Base-by-base conservation (phyloP, 371 early-diverging fungal species). In the Lichtheimia ornata region DNA sequence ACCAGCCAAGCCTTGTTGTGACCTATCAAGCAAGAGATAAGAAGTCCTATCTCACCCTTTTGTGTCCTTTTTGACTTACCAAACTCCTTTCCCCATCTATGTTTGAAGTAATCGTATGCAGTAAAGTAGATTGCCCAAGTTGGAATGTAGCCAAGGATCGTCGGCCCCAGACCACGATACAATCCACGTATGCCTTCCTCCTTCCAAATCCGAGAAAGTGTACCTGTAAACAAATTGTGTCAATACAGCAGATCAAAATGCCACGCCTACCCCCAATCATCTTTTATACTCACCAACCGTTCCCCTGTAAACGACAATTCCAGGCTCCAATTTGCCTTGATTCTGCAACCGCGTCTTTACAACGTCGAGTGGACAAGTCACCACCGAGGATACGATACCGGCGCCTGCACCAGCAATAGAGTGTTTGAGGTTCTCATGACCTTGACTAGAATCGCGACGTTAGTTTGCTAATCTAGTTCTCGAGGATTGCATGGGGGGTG, bases 321-420 rank as follows among this genome's bases (percentile, higher is more conserved):
- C 68, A 11, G 70, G 65, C 13, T 62, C 58, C 15, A 80, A 27
- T 15, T 88, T 86, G 17, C 95, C 81, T 66, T 96, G 94, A 70
- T 96, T 95, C 74, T 98, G 98, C 58, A 97, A 79, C 28, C 97
- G 83, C 14, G 96, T 93, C 68, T 98, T 98, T 47, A 94, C 91
- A 15, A 98, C 96, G 76, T 98, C 98, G 25, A 98, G 79, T 5
- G 98, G 98, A 69, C 93, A 91, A 12, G 94, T 93, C 14, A 94
- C 84, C 17, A 94, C 79, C 5, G 94, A 87, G 18, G 94, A 88
- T 20, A 91, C 88, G 58, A 86, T 79, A 49, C 94, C 95, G 28
- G 94, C 93, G 52, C 89, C 89, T 20, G 92, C 91, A 59, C 94
- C 94, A 57, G 92, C 91, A 59, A 92, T 78, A n/a, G 90, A 84